Base-by-base conservation (phyloP, 1,284 basidiomycete genomes). In the Sanguinoderma infundibulare region DNA sequence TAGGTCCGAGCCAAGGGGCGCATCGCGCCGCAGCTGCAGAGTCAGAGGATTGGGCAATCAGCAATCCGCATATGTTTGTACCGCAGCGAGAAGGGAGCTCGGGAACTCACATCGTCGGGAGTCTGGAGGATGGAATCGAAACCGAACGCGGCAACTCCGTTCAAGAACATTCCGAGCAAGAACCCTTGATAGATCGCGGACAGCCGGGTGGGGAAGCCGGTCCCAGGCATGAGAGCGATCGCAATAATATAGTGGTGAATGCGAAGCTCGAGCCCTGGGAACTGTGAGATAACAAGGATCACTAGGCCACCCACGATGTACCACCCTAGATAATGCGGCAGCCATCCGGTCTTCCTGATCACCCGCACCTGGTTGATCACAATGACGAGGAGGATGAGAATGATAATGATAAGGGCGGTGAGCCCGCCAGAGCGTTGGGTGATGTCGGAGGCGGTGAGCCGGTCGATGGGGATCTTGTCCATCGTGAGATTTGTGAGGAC, bases 101-200 rank as follows among this genome's bases (percentile, higher is more conserved):
- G 32, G 30, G 14, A 40, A 76, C 84, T 67, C 67, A 91, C 91
- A 68, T 90, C 87, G n/a, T 78, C 84, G 6, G 82, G 76, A 3
- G 94, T 94, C 73, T 96, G 87, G 49, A 96, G 71, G 54, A 96
- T 89, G 1, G 91, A 89, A 67, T 86, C 92, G 68, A 93, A 90
- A 2, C 89, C 91, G 75, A 88, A 95, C 5, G 90, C 89, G 14
- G 90, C 90, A 12, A 84, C 85, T 6, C 87, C 92, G 67, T 92
- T 90, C 55, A 92, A 73, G 75, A 94, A 95, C 77, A 95, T 83
- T 12, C 95, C 94, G 35, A 95, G 79, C 9, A 95, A 75, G 69
- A 95, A 89, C 1, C 89, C 92, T 74, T 94, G 90, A 72, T 90
- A 90, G 47, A 94, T 82, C 0, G 91, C 87, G 6, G 89, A 92